Conservation (phyloP, 2,329 filamentous ascomycete species). For the Colletotrichum musicola region DNA sequence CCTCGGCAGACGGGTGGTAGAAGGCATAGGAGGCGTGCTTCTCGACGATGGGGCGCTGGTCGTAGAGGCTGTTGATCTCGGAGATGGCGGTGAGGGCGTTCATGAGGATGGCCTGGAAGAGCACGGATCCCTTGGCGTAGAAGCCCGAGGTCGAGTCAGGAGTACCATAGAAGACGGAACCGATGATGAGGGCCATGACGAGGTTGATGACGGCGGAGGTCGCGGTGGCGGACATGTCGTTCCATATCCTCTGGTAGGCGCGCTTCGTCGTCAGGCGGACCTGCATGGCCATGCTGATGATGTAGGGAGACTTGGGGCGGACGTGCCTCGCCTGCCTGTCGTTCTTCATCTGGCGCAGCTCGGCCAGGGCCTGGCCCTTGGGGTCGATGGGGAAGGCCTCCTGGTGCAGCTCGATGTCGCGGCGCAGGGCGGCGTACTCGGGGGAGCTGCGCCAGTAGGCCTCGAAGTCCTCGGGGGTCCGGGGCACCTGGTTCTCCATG, state of each 20-base stretch:
- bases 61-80: constrained; percentile 63
- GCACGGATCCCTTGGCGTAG: constrained; percentile 65
- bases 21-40: constrained; percentile 64
- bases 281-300: constrained; percentile 68
- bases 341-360: constrained; percentile 62
- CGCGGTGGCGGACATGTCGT: constrained; percentile 62
- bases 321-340: constrained; percentile 65
- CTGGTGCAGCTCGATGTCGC: constrained; percentile 65
- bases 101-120: constrained; percentile 72
- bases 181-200: constrained; percentile 71
- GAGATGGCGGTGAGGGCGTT: constrained; percentile 70
- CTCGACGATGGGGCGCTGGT: constrained; percentile 61
- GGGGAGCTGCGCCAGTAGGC: constrained; percentile 58
- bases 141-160: constrained; percentile 64
- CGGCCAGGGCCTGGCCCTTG: constrained; percentile 52
- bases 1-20: constrained; percentile 66
- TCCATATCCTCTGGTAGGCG: constrained; percentile 65
- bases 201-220: constrained; percentile 62
- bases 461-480: constrained; percentile 78
- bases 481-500: constrained; percentile 71
- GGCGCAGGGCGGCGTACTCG: constrained; percentile 56
- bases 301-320: constrained; percentile 67
- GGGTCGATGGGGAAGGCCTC: constrained; percentile 57
- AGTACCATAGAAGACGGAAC: constrained; percentile 69
- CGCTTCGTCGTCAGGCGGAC: constrained; percentile 63